These are phyloP conservation scores for Microsporum ferrugineum DNA, from an alignment of 2,329 filamentous ascomycete genomes.

Conservation along the genomic window DNA sequence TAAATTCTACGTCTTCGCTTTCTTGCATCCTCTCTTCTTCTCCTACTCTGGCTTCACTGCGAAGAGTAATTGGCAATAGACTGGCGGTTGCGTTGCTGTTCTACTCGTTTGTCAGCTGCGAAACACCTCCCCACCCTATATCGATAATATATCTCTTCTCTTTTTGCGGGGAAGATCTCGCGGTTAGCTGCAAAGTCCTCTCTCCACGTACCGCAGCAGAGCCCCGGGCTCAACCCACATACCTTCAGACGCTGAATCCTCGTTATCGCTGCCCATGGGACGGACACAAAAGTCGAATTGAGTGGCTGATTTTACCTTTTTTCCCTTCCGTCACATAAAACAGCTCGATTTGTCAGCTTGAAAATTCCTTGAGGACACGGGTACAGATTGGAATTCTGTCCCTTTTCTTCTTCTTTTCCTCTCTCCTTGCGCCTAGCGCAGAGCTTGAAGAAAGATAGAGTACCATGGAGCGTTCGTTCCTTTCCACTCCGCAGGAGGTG, in stretches of 20 bases:
- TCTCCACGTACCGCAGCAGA: not conserved
- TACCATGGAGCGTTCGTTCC: constrained; percentile 45
- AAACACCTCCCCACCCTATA: not conserved
- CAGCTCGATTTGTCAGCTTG: not conserved
- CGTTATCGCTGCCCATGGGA: not conserved
- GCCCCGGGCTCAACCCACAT: not conserved
- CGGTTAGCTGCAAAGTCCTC: not conserved
- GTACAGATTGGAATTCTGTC: not conserved
- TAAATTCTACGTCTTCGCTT: not conserved
- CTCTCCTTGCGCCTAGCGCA: not conserved
- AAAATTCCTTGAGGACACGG: constrained; percentile 1
- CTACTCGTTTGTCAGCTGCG: not conserved
- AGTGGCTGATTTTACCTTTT: not conserved
- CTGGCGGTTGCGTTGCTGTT: not conserved
- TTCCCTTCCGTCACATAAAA: not conserved
- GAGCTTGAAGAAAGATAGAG: not conserved
- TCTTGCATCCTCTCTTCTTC: not conserved
- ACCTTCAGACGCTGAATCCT: not conserved
- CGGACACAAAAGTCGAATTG: not conserved
- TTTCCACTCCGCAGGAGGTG: constrained; percentile 39
- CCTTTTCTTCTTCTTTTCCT: not conserved
- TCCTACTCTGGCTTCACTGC: not conserved
- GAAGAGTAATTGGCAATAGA: not conserved
- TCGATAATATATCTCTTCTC: not conserved
- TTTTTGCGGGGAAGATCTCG: not conserved